Base-by-base conservation (phyloP, 2,329 filamentous ascomycete genomes). In the Talaromyces sp. region DNA sequence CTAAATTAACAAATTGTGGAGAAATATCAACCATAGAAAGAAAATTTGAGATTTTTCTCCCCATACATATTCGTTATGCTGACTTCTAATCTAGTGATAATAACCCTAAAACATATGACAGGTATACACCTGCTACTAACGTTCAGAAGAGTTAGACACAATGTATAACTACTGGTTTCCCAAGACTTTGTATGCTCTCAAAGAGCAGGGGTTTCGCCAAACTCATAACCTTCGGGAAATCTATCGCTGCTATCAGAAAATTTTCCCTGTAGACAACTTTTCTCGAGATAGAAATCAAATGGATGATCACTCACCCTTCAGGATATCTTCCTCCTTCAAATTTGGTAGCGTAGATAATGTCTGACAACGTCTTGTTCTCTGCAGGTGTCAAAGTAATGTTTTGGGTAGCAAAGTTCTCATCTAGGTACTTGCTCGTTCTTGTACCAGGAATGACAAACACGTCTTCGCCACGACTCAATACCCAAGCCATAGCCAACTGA, bases 401-500 rank as follows among this genome's bases (percentile, higher is more conserved):
- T 21, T 36, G 35, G 3, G 33, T 41, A 21, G 41, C 52, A 39
- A 55, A 50, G 5, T 59, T 59, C 36, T 59, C 57, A 9, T 59
- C 57, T n/a, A 55, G 46, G 31, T 59, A 59, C 37, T 59, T 59
- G 51, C 55, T 51, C 31, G 31, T 54, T 15, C 57, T 53, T 21
- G 57, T 59, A 19, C 57, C 57, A 4, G 57, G 57, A 22, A 59
- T 54, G 3, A 51, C 51, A 43, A 59, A 36, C 7, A 59, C 17
- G 10, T 54, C 28, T 2, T 54, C 51, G 3, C 52, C 57, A n/a
- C 57, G 57, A 45, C 41, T 55, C 51, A 59, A 22, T 5, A 81
- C 69, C 80, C 80, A 83, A 13, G 72, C 75, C 33, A 82, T 67
- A 0, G 75, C 80, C 41, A 82, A 67, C 66, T 82, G 80, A 5